Percentiles rank a stretch among this genome's conserved stretches.
These are phyloP conservation scores for Dacryopinax spathularia DNA, from an alignment of 768 basidiomycete genomes.

Conservation along the genomic window DNA sequence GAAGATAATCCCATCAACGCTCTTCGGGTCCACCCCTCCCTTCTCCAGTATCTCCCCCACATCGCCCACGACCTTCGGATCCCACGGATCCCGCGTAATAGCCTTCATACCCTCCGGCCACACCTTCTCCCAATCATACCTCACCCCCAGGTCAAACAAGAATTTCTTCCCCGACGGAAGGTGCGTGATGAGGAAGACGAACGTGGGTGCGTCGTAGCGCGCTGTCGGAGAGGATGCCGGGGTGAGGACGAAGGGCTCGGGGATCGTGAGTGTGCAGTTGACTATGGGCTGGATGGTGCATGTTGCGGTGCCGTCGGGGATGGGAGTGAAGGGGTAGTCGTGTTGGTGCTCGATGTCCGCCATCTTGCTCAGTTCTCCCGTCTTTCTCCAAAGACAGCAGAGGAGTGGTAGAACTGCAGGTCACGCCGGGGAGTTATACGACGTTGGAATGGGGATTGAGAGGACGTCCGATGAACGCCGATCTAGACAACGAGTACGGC, in stretches of 20 bases:
- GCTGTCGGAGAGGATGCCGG: not conserved
- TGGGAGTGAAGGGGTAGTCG: not conserved
- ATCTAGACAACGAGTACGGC: too few relatives aligned
- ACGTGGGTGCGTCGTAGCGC: conserved; percentile 1
- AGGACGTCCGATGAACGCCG: too few relatives aligned
- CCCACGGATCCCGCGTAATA: not conserved
- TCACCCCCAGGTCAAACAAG: conserved; percentile 9
- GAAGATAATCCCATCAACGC: conserved; percentile 7
- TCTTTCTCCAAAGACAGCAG: too few relatives aligned
- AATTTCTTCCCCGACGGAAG: not conserved
- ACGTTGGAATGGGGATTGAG: too few relatives aligned
- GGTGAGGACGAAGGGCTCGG: not conserved
- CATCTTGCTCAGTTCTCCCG: not conserved
- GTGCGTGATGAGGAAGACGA: conserved; percentile 8
- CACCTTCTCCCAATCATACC: not conserved
- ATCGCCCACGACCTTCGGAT: not conserved
- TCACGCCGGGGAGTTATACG: too few relatives aligned
- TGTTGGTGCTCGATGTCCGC: not conserved
- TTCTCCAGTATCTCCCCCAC: not conserved
- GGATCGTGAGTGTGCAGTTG: not conserved
- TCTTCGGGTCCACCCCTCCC: not conserved
- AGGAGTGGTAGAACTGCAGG: too few relatives aligned
- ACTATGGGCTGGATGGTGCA: conserved; percentile 7
- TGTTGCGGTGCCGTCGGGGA: not conserved
- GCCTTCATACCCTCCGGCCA: not conserved